Evolutionary conservation across 2,329 filamentous ascomycete genomes (phyloP).

Genomic region (Lachnellula suecica): DNA sequence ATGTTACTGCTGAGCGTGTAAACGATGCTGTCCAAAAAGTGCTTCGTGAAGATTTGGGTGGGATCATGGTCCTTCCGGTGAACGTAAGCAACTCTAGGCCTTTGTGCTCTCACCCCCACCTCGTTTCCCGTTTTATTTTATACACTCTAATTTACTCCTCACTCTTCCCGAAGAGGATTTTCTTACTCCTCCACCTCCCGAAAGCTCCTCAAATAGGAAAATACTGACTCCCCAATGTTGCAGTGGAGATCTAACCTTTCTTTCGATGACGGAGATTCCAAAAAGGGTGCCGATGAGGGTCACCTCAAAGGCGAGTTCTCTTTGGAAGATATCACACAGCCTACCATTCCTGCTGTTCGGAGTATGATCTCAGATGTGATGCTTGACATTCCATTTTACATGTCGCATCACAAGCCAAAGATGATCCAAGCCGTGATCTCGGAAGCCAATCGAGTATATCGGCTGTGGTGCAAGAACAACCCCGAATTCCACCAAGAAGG

Average conservation of each 20-base stretch:
- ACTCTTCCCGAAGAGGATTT: too few species aligned
- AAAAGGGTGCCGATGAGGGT: slow-evolving; percentile 51
- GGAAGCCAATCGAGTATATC: slow-evolving; percentile 94
- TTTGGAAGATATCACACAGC: slow-evolving; percentile 88
- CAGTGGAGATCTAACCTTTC: slow-evolving; percentile 89
- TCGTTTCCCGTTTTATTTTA: too few species aligned
- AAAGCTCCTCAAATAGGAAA: too few species aligned
- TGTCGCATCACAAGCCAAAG: slow-evolving; percentile 92
- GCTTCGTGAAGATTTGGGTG: slow-evolving; percentile 75
- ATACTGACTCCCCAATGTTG: too few species aligned
- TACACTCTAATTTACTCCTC: too few species aligned
- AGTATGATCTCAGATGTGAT: slow-evolving; percentile 96
- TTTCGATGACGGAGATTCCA: slow-evolving; percentile 75
- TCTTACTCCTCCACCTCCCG: too few species aligned
- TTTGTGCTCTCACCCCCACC: too few species aligned
- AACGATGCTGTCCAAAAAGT: slow-evolving; percentile 72
- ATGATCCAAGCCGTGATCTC: slow-evolving; percentile 88
- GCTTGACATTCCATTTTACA: slow-evolving; percentile 97
- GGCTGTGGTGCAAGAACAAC: slow-evolving; percentile 92
- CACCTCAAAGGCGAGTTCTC: slow-evolving; percentile 62
- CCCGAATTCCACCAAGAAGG: slow-evolving; percentile 78
- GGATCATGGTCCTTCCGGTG: slow-evolving; percentile 89
- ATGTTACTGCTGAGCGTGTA: slow-evolving; percentile 80
- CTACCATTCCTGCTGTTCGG: slow-evolving; percentile 87
- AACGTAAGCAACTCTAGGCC: too few species aligned